A percentile compares a stretch with the other conserved stretches of the same genome.
phyloP scores from a whole-genome alignment of 768 basidiomycete species.

The Porpolomopsis calyptriformis region DNA sequence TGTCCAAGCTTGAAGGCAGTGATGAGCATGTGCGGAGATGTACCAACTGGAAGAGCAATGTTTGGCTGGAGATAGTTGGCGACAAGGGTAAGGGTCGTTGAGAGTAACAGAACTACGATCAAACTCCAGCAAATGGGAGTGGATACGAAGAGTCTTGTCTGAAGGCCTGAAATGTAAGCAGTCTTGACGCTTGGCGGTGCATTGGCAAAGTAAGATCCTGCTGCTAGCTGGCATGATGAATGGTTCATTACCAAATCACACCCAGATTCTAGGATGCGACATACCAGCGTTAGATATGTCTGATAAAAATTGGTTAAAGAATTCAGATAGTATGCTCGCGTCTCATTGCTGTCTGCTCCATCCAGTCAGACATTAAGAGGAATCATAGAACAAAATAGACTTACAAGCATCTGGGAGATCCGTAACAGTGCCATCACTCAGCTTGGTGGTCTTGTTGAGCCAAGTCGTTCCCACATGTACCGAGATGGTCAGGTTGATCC shows the following conservation, averaged over 20 bases:
- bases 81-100: not conserved
- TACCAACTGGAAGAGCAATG: not conserved
- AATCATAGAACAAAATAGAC: not conserved
- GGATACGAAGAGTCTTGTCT: constrained; percentile 2
- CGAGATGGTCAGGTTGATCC: constrained; percentile 1
- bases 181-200: not conserved
- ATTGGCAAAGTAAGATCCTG: not conserved
- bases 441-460: not conserved
- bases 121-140: not conserved
- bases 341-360: not conserved
- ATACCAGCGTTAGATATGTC: constrained; percentile 2
- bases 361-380: not conserved
- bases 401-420: not conserved
- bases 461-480: not conserved
- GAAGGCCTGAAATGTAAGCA: not conserved
- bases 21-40: constrained; percentile 1
- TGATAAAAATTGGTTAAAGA: constrained; percentile 2
- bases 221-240: not conserved
- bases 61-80: not conserved
- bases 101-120: not conserved
- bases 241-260: not conserved
- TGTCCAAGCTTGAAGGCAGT: not conserved
- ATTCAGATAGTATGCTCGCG: not conserved
- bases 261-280: not conserved
- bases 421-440: not conserved